Evolutionary conservation across 139 green algal genomes (phyloP), one percentile per base, ranked within the genome.

Genomic region (Parachlorella kessleri): DNA sequence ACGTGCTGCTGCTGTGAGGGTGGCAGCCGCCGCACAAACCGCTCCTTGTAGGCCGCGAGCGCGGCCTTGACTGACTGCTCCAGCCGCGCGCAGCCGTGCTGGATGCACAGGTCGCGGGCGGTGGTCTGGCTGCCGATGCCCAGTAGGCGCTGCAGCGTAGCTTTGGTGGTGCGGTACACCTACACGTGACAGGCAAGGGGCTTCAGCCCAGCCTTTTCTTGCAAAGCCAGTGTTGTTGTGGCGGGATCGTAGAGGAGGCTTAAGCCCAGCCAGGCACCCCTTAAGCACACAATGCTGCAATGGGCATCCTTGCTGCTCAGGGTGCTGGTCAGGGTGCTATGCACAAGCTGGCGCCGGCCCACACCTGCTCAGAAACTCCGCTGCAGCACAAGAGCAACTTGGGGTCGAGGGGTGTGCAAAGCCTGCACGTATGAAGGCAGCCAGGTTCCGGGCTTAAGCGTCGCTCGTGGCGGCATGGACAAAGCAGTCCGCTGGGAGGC

Each of bases 61-160:
- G 67, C 59, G 21, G 66, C 63, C 0, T n/a, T 18, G 33, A 85
- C 65, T 8, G 38, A 35, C 4, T 24, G 39, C 2, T 85, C 80
- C 23, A 83, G 53, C 28, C 78, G 77, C 8, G 67, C 53, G 65
- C 80, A 85, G 21, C 80, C 80, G 59, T 81, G 71, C 70, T 85
- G 74, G 18, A 85, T 72, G 48, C 80, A 85, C 3, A 85, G 64
- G 55, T 85, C 80, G 21, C 80, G 77, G 10, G 73, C 41, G 23
- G 73, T 72, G 26, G 67, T 36, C 36, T 55, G 64, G 32, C 28
- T 38, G 30, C 30, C 37, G 23, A 85, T 39, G 4, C 65, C 67
- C 54, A 85, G 55, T 24, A 80, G n/a, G 36, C 82, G 82, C 23
- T 81, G 73, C 48, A 85, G 39, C 38, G 68, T 68, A 21, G 64